These are phyloP conservation scores for Peniophora sp. DNA, from an alignment of 1,284 basidiomycete genomes.

Conservation along the genomic window DNA sequence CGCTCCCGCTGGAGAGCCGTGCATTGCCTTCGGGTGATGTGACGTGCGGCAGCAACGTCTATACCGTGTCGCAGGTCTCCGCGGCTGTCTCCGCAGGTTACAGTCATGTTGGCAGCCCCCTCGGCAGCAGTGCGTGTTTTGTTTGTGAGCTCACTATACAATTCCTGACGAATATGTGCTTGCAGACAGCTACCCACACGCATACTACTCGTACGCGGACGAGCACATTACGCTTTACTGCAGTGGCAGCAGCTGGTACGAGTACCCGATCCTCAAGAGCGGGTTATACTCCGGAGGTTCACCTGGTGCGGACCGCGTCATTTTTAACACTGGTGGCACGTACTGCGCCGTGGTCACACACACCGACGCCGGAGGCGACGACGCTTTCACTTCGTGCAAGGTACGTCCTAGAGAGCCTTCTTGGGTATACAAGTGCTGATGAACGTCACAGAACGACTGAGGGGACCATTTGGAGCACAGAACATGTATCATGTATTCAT, in stretches of 20 bases:
- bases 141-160: neutral
- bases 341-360: constrained; percentile 16
- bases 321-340: constrained; percentile 17
- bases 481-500: no score
- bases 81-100: constrained; percentile 18
- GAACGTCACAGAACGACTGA: no score
- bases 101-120: constrained; percentile 12
- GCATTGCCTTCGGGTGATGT: constrained; percentile 18
- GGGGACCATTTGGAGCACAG: no score
- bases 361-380: neutral
- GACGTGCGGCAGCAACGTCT: constrained; percentile 18
- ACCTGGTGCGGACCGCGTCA: constrained; percentile 19
- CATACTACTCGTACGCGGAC: no score
- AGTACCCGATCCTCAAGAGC: no score
- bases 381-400: no score
- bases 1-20: constrained; percentile 4
- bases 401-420: no score
- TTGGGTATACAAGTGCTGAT: no score
- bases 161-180: neutral
- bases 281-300: constrained; percentile 15
- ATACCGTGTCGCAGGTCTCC: constrained; percentile 14
- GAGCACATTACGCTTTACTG: no score
- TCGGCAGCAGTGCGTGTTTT: constrained; percentile 12
- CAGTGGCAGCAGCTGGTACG: no score
- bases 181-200: constrained; percentile 13